Base-by-base conservation (phyloP, 1,284 basidiomycete genomes). In the Ustilago tritici region DNA sequence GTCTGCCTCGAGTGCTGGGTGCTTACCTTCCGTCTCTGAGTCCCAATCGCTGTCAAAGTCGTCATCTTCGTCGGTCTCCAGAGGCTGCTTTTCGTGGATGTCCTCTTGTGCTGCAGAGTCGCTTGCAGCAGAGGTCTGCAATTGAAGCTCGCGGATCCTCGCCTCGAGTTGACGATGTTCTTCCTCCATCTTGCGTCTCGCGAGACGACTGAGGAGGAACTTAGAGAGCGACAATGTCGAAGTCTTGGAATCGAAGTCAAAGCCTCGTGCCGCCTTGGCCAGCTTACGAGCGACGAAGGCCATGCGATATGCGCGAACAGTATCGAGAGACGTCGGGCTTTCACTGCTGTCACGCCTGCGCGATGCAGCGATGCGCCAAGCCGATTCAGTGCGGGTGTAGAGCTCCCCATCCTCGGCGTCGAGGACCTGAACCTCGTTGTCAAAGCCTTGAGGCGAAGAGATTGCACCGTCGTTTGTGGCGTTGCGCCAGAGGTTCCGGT, bases 331-430 rank as follows among this genome's bases (percentile, higher is more conserved):
- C 87, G 46, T 6, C 2, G 28, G 17, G 9, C 34, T 87, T 1
- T 81, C 82, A 15, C 87, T 92, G 76, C 91, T 91, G 80, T 94
- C 93, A 61, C 94, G 93, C 64, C 91, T 89, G 5, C 93, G 94
- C 82, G 95, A 93, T 5, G 89, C 90, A 43, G 90, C 82, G 54
- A 84, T 84, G 36, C 86, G 87, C 71, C 90, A 89, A 4, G 82
- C 72, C 19, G 61, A 59, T 64, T 72, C 66, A 3, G 64, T 62
- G 19, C 70, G 63, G 6, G 65, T 63, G 8, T 72, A 69, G 2
- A 77, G 66, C 66, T 79, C 77, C 56, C 65, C 76, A 32, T 79
- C 78, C 5, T 78, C 70, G 38, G 57, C 62, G 34, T 77, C 73
- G 14, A 76, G 66, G 34, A 78, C 69, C 83, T 38, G 84, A 46